These are phyloP conservation scores for Calocera viscosa DNA, from an alignment of 768 basidiomycete species.

Conservation along the genomic window DNA sequence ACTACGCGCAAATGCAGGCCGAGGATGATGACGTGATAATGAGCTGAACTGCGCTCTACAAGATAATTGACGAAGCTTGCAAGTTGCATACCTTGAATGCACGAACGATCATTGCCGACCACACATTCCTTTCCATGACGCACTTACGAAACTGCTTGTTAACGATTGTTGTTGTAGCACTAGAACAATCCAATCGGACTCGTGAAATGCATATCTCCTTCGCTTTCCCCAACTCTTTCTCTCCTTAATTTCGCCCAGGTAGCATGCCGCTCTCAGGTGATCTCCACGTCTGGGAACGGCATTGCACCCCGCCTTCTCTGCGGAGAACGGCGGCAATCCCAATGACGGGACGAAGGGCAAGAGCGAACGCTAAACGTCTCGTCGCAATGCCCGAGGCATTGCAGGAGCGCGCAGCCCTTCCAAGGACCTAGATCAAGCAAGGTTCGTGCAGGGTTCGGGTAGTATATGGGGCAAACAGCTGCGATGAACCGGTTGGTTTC, in stretches of 20 bases:
- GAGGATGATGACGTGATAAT: not conserved
- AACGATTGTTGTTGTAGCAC: conserved; percentile 3
- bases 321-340: not conserved
- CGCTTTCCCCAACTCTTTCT: not conserved
- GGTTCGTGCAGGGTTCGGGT: not conserved
- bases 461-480: conserved; percentile 1
- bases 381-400: not conserved
- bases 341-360: not conserved
- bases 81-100: not conserved
- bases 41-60: not conserved
- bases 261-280: not conserved
- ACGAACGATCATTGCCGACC: not conserved
- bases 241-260: not conserved
- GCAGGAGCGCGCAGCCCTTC: not conserved
- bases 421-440: not conserved
- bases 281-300: not conserved
- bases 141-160: not conserved
- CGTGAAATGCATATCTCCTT: not conserved
- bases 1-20: not conserved
- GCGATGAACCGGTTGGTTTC: not conserved
- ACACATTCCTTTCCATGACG: not conserved
- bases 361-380: not conserved
- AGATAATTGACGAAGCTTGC: no score
- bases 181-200: not conserved
- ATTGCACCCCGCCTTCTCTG: not conserved